A percentile compares a stretch with the other conserved stretches of the same genome.
These are phyloP conservation scores for Metarhizium humberi DNA, from an alignment of 2,329 filamentous ascomycete genomes.

Conservation along the genomic window DNA sequence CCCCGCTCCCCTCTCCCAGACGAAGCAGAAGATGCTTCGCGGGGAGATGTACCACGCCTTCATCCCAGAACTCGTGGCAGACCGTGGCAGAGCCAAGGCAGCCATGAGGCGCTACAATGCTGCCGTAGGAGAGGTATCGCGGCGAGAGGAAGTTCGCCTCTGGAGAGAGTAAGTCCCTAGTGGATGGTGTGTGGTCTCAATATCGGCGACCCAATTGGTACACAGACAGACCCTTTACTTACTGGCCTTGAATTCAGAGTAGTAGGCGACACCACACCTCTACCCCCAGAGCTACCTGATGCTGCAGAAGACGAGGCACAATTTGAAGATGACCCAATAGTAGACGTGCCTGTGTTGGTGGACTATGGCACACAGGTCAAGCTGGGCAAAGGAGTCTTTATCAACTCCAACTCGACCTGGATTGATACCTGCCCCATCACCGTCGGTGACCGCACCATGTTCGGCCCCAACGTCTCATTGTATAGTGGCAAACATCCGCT, in stretches of 20 bases:
- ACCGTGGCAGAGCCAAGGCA: conserved; percentile 1
- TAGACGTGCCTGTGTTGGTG: conserved; percentile 11
- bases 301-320: conserved; percentile 5
- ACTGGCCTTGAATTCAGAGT: not conserved
- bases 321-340: conserved; percentile 8
- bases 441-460: conserved; percentile 66
- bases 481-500: conserved; percentile 70
- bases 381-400: conserved; percentile 56
- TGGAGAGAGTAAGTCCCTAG: conserved; percentile 6
- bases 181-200: not conserved
- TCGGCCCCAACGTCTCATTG: conserved; percentile 71
- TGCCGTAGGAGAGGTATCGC: conserved; percentile 1
- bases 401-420: conserved; percentile 67
- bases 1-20: conserved; percentile 1
- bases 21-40: conserved; percentile 5
- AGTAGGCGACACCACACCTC: conserved; percentile 2
- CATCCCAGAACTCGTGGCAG: conserved; percentile 3
- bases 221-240: too few species aligned
- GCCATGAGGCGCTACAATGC: conserved; percentile 4
- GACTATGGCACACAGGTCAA: conserved; percentile 24
- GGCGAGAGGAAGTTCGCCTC: conserved; percentile 5
- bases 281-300: conserved; percentile 4
- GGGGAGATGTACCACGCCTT: conserved; percentile 6
- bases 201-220: not conserved
- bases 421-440: conserved; percentile 68